phyloP scores from a whole-genome alignment of 768 basidiomycete species.

The Naganishia vaughanmartiniae region DNA sequence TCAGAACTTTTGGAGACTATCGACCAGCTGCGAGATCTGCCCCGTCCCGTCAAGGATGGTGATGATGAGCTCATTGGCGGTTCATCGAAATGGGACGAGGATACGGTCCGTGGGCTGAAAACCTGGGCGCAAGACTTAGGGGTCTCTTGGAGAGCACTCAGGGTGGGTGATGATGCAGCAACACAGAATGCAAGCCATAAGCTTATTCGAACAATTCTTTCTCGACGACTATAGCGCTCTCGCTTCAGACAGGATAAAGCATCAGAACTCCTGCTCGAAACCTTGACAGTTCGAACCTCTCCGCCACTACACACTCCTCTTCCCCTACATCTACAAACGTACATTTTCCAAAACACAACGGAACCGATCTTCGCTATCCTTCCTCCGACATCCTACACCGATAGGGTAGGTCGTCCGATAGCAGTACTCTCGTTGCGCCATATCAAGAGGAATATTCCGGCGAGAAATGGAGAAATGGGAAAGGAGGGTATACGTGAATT shows the following conservation, averaged over 20 bases:
- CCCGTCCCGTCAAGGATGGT: background rate
- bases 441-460: constrained; percentile 37
- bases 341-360: background rate
- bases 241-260: constrained; percentile 24
- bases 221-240: constrained; percentile 7
- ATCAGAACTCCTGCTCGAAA: constrained; percentile 16
- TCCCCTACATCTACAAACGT: constrained; percentile 3
- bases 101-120: background rate
- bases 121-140: constrained; percentile 24
- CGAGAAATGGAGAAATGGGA: constrained; percentile 17
- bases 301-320: background rate
- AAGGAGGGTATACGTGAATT: constrained; percentile 44
- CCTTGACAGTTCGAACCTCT: background rate
- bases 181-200: background rate
- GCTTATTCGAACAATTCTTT: too few relatives aligned
- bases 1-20: constrained; percentile 10
- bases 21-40: constrained; percentile 7
- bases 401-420: constrained; percentile 41
- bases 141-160: constrained; percentile 24
- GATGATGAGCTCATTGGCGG: background rate
- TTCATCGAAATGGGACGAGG: constrained; percentile 15
- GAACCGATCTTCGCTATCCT: constrained; percentile 44
- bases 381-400: constrained; percentile 40
- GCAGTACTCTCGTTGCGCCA: constrained; percentile 43
- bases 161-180: constrained; percentile 1